Evolutionary conservation across 1,284 basidiomycete species (phyloP), one percentile per base, ranked within the genome.

Genomic region (Trametes polyzona): DNA sequence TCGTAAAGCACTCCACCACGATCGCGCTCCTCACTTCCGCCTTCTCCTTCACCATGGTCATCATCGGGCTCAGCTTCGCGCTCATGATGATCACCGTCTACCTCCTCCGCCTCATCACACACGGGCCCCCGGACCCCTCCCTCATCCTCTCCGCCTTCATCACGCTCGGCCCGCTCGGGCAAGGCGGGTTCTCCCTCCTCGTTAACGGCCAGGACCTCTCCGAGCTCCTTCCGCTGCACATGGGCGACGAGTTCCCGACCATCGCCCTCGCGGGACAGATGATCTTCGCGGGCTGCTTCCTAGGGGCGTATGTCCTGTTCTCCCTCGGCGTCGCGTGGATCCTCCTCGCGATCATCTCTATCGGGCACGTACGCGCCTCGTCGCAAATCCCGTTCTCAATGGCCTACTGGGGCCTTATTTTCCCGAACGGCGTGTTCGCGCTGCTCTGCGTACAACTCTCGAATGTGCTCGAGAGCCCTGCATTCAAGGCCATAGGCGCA

Each of bases 141-240:
- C 63, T 81, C 39, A 75, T 86, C 43, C 71, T 83, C 32, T 80
- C 78, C 40, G 73, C 78, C 2, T 85, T 87, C 68, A 74, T 74
- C 76, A 79, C 61, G 2, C 65, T 67, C 49, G 65, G 66, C 8
- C 69, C 68, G 12, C 65, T 69, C 43, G 71, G 72, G 14, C 86
- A 82, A 59, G 83, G 83, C 16, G 78, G 79, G 0, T 88, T 81
- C 68, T 83, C 81, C 0, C 70, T 87, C 33, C 71, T 88, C 7
- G 63, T 80, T 2, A 75, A 87, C 46, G 82, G 82, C 26, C 70
- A 74, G 33, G 72, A 76, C 52, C 70, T 81, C 14, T 73, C 74
- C 0, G 55, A 71, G 29, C 65, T 83, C 12, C 69, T 83, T 3
- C 80, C 79, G 3, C 58, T 73, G 44, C 66, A 75, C 17, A 50